Evolutionary conservation across 352 stramenopile genomes (phyloP), one percentile per base, ranked within the genome.

Genomic region (Pythium utonaiense): DNA sequence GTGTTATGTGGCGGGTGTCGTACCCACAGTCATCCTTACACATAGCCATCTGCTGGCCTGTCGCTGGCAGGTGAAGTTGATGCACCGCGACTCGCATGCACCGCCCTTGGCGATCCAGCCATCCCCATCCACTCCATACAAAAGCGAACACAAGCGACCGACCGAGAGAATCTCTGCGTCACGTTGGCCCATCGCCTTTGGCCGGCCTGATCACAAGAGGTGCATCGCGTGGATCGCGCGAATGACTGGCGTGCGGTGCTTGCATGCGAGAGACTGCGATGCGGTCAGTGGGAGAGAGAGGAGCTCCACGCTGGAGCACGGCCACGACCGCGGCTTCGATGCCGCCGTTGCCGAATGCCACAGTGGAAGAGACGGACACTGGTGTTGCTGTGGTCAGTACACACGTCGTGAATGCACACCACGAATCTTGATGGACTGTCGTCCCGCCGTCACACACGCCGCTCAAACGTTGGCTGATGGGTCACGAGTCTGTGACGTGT

Each of bases 11-110:
- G 38, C 12, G 40, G 40, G 6, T 17, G 40, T 47, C 8, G 40
- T 19, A 53, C 45, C 45, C 45, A 36, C 3, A 19, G 45, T 19
- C 40, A 47, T 27, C 40, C 40, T 47, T 25, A 16, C 45, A 53
- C 22, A 22, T 19, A 38, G 45, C 24, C 45, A 53, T 53, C 45
- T 53, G 45, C 28, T 36, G 28, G 45, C 45, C 45, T 53, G 24
- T 53, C 45, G 13, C 24, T 53, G 24, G 28, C 45, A 36, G 45
- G 12, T 22, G 19, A 12, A 21, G 44, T 52, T 33, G 22, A 33
- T 17, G 24, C 45, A 38, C 24, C 12, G 44, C 22, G 44, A 52
- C n/a, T n/a, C n/a, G n/a, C n/a, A n/a, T n/a, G n/a, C n/a, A n/a
- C n/a, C n/a, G n/a, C n/a, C n/a, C n/a, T n/a, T n/a, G n/a, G n/a